Evolutionary conservation across 345 rosid genomes (phyloP).

Genomic region (Boechera stricta): DNA sequence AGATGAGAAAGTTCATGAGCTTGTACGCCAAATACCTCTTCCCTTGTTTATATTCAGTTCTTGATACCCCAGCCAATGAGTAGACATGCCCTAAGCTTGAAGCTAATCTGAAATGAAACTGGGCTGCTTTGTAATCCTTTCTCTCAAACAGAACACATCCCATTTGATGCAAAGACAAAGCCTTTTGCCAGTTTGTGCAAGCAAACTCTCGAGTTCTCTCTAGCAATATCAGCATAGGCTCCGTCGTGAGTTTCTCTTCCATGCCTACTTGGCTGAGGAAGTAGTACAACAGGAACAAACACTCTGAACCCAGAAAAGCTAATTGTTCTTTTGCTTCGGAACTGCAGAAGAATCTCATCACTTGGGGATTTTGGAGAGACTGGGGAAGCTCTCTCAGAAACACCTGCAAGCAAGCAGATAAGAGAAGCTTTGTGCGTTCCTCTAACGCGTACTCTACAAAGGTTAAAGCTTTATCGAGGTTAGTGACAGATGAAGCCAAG

Average conservation of each 20-base stretch:
- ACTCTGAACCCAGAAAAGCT: conserved; percentile 57
- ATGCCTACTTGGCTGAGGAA: conserved; percentile 83
- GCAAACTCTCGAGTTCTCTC: conserved; percentile 75
- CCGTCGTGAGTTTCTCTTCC: conserved; percentile 60
- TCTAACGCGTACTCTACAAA: conserved; percentile 79
- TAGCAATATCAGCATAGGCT: conserved; percentile 56
- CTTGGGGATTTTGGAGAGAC: conserved; percentile 55
- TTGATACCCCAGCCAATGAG: conserved; percentile 81
- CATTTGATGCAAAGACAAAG: conserved; percentile 76
- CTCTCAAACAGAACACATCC: conserved; percentile 78
- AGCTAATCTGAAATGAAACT: conserved; percentile 68
- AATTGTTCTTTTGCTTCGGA: conserved; percentile 65
- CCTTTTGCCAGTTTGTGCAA: conserved; percentile 71
- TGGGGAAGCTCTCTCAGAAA: conserved; percentile 76
- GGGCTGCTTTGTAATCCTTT: conserved; percentile 63
- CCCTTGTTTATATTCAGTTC: conserved; percentile 81
- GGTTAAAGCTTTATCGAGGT: conserved; percentile 64
- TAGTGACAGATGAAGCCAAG: conserved; percentile 65
- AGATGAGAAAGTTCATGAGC: conserved; percentile 67
- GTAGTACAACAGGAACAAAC: conserved; percentile 78
- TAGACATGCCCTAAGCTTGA: conserved; percentile 79
- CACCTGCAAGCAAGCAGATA: conserved; percentile 87
- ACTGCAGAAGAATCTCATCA: conserved; percentile 65
- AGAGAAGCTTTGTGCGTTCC: conserved; percentile 69
- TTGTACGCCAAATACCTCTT: conserved; percentile 67